Conservation (phyloP, 2,329 filamentous ascomycete species). For the Lachnum nothofagi region DNA sequence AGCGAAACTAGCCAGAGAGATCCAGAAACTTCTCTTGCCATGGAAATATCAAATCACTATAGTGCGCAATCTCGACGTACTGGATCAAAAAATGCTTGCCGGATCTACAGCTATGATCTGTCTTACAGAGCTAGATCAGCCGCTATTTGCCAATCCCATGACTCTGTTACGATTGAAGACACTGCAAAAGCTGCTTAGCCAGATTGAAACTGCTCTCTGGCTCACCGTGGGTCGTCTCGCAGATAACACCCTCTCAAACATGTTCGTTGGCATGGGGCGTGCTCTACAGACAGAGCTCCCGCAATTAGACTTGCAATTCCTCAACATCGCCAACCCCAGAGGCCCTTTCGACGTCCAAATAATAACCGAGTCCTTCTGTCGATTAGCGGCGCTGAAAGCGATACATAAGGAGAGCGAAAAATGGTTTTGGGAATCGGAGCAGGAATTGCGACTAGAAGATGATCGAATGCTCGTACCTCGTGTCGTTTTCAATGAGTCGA, state of each 20-base stretch:
- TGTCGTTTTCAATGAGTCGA: no score
- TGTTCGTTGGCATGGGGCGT: conserved; percentile 11
- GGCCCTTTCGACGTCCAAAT: no score
- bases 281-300: conserved; percentile 9
- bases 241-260: conserved; percentile 9
- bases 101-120: conserved; percentile 17
- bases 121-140: conserved; percentile 31
- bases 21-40: not conserved
- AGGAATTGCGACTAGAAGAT: no score
- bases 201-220: conserved; percentile 12
- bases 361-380: no score
- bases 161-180: conserved; percentile 2
- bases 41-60: not conserved
- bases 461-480: no score
- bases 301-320: conserved; percentile 10
- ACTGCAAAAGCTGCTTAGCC: conserved; percentile 5
- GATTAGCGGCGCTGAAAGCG: no score
- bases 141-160: conserved; percentile 22
- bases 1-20: not conserved
- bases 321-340: conserved; percentile 26
- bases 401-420: no score
- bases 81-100: not conserved
- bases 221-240: conserved; percentile 5
- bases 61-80: not conserved
- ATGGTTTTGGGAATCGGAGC: no score